A percentile compares a stretch with the other conserved stretches of the same genome.
Conservation (phyloP, 1,284 basidiomycete genomes). For the Tausonia pullulans region DNA sequence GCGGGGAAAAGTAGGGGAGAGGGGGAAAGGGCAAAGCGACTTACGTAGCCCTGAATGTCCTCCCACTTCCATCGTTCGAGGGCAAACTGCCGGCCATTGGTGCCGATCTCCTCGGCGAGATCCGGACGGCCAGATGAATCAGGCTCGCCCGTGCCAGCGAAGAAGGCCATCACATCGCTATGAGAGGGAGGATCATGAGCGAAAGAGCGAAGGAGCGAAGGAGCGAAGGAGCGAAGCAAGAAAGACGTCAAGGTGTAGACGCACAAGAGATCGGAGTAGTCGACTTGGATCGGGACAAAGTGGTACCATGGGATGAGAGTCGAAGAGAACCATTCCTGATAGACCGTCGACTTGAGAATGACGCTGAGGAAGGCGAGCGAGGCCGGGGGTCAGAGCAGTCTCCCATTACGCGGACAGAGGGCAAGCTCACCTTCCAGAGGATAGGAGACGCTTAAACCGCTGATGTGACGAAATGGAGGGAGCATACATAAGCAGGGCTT, state of each 20-base stretch:
- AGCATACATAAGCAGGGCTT: not conserved
- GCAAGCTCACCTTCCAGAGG: conserved; percentile 1
- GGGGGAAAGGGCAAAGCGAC: not conserved
- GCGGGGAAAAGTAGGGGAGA: not conserved
- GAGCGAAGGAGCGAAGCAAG: not conserved
- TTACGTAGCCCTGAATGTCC: conserved; percentile 13
- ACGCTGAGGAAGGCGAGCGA: not conserved
- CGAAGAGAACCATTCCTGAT: conserved; percentile 7
- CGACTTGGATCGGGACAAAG: conserved; percentile 12
- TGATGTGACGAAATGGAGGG: not conserved
- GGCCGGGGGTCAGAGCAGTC: not conserved
- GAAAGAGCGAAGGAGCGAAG: not conserved
- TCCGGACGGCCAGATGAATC: not conserved
- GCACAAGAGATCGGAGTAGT: conserved; percentile 13
- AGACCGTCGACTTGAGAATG: conserved; percentile 13
- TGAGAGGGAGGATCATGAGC: not conserved
- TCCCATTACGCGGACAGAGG: not conserved
- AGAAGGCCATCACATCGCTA: conserved; percentile 15
- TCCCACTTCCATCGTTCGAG: conserved; percentile 11
- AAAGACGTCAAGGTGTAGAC: not conserved
- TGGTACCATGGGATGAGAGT: conserved; percentile 16
- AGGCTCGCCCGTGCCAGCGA: conserved; percentile 1
- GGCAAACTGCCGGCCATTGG: conserved; percentile 9
- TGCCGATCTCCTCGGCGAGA: conserved; percentile 14
- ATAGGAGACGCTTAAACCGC: conserved; percentile 2